phyloP scores from a whole-genome alignment of 805 yeast genomes.

The Myxozyma udenii region DNA sequence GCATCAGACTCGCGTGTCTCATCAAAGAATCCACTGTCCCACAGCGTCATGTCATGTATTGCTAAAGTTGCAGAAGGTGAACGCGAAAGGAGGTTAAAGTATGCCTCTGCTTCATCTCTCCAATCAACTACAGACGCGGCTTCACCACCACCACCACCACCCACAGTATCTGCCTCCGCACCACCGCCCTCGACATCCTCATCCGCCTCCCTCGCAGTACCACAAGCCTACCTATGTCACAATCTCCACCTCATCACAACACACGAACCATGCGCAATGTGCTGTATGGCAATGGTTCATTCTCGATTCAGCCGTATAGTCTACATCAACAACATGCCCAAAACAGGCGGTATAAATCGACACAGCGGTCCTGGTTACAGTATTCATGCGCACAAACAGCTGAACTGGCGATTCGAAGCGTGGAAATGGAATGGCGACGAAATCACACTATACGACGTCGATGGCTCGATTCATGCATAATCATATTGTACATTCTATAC shows the following conservation, averaged over 20 bases:
- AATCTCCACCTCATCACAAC: constrained; percentile 78
- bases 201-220: constrained; percentile 2
- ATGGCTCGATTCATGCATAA: constrained; percentile 15
- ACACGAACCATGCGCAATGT: constrained; percentile 96
- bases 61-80: constrained; percentile 60
- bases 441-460: constrained; percentile 13
- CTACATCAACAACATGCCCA: constrained; percentile 50
- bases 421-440: constrained; percentile 61
- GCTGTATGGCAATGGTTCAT: constrained; percentile 92
- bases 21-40: constrained; percentile 55
- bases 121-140: neutral
- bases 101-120: constrained; percentile 4
- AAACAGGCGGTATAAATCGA: constrained; percentile 56
- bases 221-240: constrained; percentile 62
- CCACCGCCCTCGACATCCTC: neutral
- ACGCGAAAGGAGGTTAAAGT: constrained; percentile 39
- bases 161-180: neutral
- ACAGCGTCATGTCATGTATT: constrained; percentile 73
- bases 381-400: constrained; percentile 67
- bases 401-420: constrained; percentile 86
- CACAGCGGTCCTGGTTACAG: constrained; percentile 64
- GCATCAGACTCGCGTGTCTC: constrained; percentile 43
- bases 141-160: neutral
- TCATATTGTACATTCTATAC: neutral
- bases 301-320: constrained; percentile 73